Conservation (phyloP, 2,329 filamentous ascomycete genomes). For the Aspergillus viridinutans region DNA sequence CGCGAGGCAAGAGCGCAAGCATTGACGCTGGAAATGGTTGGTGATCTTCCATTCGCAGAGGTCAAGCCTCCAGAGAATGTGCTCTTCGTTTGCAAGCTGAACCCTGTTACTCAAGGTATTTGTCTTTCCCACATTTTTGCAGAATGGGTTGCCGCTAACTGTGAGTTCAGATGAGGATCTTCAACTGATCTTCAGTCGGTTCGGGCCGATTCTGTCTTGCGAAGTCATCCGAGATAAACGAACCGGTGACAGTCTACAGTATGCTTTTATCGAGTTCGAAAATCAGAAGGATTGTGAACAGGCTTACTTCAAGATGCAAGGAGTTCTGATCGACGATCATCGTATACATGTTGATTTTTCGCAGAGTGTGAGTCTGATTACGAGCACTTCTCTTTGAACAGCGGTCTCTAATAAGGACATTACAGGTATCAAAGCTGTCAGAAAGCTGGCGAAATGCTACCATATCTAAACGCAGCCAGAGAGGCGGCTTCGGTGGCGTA, state of each 20-base stretch:
- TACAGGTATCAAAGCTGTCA: constrained; percentile 66
- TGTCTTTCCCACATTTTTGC: neutral
- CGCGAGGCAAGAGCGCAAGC: constrained; percentile 91
- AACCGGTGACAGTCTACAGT: constrained; percentile 92
- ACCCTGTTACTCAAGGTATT: constrained; percentile 78
- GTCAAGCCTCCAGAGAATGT: constrained; percentile 97
- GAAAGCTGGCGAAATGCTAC: constrained; percentile 84
- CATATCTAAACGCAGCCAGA: constrained; percentile 69
- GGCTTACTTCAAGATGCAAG: constrained; percentile 99
- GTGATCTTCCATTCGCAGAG: constrained; percentile 93
- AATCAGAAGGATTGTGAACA: constrained; percentile 89
- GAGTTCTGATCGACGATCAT: constrained; percentile 91
- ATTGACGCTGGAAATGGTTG: constrained; percentile 94
- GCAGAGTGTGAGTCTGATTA: constrained; percentile 66
- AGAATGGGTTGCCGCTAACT: constrained; percentile 6
- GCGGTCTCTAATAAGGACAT: constrained; percentile 17
- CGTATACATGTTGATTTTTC: constrained; percentile 98
- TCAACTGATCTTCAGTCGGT: constrained; percentile 93
- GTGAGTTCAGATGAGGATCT: constrained; percentile 69
- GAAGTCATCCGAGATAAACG: constrained; percentile 93
- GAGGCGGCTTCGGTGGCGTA: constrained; percentile 86
- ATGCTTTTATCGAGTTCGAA: constrained; percentile 95
- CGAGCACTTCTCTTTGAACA: neutral
- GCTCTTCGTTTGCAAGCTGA: constrained; percentile 96
- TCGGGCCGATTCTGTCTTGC: constrained; percentile 90